A percentile compares a stretch with the other conserved stretches of the same genome.
Conservation (phyloP, 306 rosid species). For the Fagus sylvatica region DNA sequence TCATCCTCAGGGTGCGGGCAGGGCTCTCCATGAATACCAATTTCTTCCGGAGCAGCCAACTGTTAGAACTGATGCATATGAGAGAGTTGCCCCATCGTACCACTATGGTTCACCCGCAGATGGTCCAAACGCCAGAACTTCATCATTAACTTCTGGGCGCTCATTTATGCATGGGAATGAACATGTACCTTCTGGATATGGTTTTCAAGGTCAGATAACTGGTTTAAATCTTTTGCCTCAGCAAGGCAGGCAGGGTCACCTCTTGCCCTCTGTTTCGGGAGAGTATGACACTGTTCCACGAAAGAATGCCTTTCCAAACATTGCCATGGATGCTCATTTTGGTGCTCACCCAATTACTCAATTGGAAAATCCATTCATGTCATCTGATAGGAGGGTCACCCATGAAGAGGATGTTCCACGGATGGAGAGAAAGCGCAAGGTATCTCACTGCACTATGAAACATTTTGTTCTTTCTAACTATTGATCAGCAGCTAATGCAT, state of each 20-base stretch:
- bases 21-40: constrained; percentile 72
- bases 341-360: constrained; percentile 48
- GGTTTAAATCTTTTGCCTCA: constrained; percentile 44
- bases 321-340: constrained; percentile 35
- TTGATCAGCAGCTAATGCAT: constrained; percentile 19
- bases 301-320: constrained; percentile 40
- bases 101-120: constrained; percentile 47
- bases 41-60: constrained; percentile 81
- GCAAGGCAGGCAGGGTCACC: constrained; percentile 47
- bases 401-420: constrained; percentile 52
- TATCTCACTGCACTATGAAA: constrained; percentile 17
- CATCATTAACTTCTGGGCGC: constrained; percentile 33
- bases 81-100: constrained; percentile 42
- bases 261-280: constrained; percentile 46
- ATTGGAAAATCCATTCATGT: constrained; percentile 37
- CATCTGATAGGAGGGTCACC: constrained; percentile 41
- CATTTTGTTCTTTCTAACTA: constrained; percentile 13
- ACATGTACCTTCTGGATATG: constrained; percentile 41
- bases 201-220: constrained; percentile 52
- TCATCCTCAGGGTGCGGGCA: constrained; percentile 48
- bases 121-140: constrained; percentile 40
- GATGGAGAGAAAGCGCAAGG: constrained; percentile 70
- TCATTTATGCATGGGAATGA: constrained; percentile 45
- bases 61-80: constrained; percentile 52
- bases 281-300: constrained; percentile 35